Conservation (phyloP, 2,329 filamentous ascomycete species). For the Monosporascus sp. region DNA sequence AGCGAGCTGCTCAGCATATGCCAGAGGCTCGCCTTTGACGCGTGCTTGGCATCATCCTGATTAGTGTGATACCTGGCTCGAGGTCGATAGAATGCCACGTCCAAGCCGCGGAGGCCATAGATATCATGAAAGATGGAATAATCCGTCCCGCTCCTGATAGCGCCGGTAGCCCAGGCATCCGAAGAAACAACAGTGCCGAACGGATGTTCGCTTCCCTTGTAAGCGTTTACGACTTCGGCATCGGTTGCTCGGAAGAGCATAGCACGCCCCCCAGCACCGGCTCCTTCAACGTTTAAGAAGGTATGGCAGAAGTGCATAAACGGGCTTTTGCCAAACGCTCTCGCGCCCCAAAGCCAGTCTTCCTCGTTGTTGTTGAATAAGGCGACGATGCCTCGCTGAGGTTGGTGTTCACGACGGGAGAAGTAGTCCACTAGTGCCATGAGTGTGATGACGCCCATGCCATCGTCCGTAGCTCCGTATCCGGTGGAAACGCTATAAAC, state of each 20-base stretch:
- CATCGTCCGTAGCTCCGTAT: slow-evolving; percentile 90
- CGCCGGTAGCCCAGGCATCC: slow-evolving; percentile 75
- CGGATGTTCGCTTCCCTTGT: slow-evolving; percentile 65
- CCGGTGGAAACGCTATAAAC: slow-evolving; percentile 72
- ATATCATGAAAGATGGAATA: slow-evolving; percentile 76
- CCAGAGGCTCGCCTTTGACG: slow-evolving; percentile 69
- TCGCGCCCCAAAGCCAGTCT: slow-evolving; percentile 82
- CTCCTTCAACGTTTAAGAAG: slow-evolving; percentile 92
- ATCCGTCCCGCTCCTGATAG: slow-evolving; percentile 83
- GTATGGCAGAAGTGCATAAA: slow-evolving; percentile 75
- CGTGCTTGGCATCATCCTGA: slow-evolving; percentile 78
- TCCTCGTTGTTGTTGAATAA: slow-evolving; percentile 96
- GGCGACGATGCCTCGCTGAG: slow-evolving; percentile 73
- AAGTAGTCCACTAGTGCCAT: slow-evolving; percentile 87
- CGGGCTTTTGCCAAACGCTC: slow-evolving; percentile 78
- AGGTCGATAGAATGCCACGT: slow-evolving; percentile 87
- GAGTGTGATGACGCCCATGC: slow-evolving; percentile 79
- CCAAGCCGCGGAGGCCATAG: slow-evolving; percentile 79
- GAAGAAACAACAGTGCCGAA: slow-evolving; percentile 78
- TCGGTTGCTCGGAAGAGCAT: slow-evolving; percentile 86
- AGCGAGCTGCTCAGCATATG: slow-evolving; percentile 90
- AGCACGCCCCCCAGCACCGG: slow-evolving; percentile 84
- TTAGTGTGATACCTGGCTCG: slow-evolving; percentile 85
- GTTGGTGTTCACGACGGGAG: slow-evolving; percentile 63
- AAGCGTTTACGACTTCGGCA: slow-evolving; percentile 75